phyloP scores from a whole-genome alignment of 768 basidiomycete genomes.

The Lactifluus subvellereus region DNA sequence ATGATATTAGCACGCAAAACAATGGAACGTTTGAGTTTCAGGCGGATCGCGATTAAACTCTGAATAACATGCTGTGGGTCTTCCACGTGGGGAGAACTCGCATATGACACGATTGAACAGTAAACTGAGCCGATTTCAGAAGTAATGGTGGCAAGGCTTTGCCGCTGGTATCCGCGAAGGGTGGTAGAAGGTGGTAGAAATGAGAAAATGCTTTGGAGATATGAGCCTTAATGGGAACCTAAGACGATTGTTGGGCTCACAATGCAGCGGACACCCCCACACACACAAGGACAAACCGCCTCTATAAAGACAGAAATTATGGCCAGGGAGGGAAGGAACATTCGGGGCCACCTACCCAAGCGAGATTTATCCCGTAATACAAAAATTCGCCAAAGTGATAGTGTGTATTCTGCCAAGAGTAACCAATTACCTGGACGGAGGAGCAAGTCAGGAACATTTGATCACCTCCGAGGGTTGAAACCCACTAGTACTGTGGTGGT shows the following conservation, averaged over 20 bases:
- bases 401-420: slow-evolving; percentile 62
- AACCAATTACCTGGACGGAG: slow-evolving; percentile 59
- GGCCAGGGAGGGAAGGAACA: neutral
- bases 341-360: slow-evolving; percentile 49
- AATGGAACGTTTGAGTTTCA: slow-evolving; percentile 61
- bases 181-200: slow-evolving; percentile 72
- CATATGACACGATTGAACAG: slow-evolving; percentile 70
- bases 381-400: slow-evolving; percentile 43
- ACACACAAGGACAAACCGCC: slow-evolving; percentile 62
- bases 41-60: slow-evolving; percentile 66
- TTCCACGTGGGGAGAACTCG: slow-evolving; percentile 46
- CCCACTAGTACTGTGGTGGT: slow-evolving; percentile 57
- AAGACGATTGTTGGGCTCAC: slow-evolving; percentile 36
- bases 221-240: slow-evolving; percentile 7
- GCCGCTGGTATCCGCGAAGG: slow-evolving; percentile 66
- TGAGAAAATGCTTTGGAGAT: slow-evolving; percentile 48
- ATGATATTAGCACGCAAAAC: slow-evolving; percentile 51
- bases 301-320: slow-evolving; percentile 32
- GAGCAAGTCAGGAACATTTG: neutral
- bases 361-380: slow-evolving; percentile 59
- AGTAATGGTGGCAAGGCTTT: slow-evolving; percentile 60
- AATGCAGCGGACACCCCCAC: slow-evolving; percentile 74
- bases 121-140: slow-evolving; percentile 65
- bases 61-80: slow-evolving; percentile 53
- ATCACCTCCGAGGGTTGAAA: neutral